Evolutionary conservation across 192 early-diverging fungal species (phyloP).

Genomic region (Coemansia reversa): DNA sequence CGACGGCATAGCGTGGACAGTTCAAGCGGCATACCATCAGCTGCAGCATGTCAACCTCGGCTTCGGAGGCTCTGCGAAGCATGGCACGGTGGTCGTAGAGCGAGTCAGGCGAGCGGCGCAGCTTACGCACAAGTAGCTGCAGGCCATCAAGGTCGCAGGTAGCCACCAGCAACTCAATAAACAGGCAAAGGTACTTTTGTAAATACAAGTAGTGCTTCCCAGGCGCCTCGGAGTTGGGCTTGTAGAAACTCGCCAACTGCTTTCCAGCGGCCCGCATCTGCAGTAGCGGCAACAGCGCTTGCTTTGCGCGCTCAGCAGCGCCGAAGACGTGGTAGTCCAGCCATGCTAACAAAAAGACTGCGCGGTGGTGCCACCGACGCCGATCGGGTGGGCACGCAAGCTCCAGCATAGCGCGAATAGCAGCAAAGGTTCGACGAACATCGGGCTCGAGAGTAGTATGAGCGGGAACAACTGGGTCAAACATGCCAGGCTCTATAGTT

Average conservation of each 20-base stretch:
- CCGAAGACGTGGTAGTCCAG: constrained; percentile 30
- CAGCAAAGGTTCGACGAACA: neutral
- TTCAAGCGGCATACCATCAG: constrained; percentile 32
- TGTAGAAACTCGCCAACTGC: constrained; percentile 53
- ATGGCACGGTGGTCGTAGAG: constrained; percentile 17
- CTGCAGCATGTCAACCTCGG: constrained; percentile 23
- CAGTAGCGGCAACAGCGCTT: constrained; percentile 31
- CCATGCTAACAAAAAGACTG: constrained; percentile 44
- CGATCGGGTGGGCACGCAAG: constrained; percentile 38
- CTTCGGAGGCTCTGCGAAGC: constrained; percentile 2
- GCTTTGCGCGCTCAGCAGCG: constrained; percentile 37
- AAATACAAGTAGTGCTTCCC: constrained; percentile 54
- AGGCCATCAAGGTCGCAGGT: constrained; percentile 37
- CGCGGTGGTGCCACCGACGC: constrained; percentile 47
- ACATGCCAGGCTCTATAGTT: too few relatives aligned
- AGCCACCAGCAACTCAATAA: constrained; percentile 32
- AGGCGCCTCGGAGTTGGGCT: constrained; percentile 47
- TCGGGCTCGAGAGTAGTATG: neutral
- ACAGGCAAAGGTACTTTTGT: constrained; percentile 48
- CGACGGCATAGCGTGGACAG: constrained; percentile 41
- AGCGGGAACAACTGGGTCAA: too few relatives aligned
- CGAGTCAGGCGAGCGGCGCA: constrained; percentile 32
- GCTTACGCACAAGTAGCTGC: constrained; percentile 41
- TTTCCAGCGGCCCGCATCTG: constrained; percentile 42
- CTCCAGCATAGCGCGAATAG: constrained; percentile 20